Percentiles rank a stretch among this genome's conserved stretches.
Conservation (phyloP, 1,284 basidiomycete genomes). For the Ustilago crameri region DNA sequence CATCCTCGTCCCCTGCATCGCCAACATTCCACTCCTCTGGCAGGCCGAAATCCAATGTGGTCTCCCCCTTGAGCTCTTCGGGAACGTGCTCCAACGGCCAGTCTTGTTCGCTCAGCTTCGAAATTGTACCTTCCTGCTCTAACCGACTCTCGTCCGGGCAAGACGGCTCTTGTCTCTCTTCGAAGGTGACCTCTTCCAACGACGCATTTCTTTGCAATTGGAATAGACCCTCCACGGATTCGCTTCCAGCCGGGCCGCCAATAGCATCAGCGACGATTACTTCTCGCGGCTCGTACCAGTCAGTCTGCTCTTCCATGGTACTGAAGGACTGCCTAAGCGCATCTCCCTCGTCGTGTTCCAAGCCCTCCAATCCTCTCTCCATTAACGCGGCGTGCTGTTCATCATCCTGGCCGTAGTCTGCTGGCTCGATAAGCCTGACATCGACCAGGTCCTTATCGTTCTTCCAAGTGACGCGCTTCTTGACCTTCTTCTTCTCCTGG, state of each 20-base stretch:
- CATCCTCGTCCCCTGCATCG: neutral
- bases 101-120: neutral
- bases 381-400: slow-evolving; percentile 11
- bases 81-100: slow-evolving; percentile 13
- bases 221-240: slow-evolving; percentile 44
- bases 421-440: slow-evolving; percentile 51
- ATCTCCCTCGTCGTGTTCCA: slow-evolving; percentile 51
- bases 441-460: slow-evolving; percentile 51
- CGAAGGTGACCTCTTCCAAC: slow-evolving; percentile 4
- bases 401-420: slow-evolving; percentile 49
- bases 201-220: slow-evolving; percentile 25
- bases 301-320: slow-evolving; percentile 56
- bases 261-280: slow-evolving; percentile 1
- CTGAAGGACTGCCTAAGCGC: slow-evolving; percentile 47
- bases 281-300: slow-evolving; percentile 44
- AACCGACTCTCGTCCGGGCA: slow-evolving; percentile 27
- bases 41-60: slow-evolving; percentile 14
- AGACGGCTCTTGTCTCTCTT: slow-evolving; percentile 12
- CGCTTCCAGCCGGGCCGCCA: slow-evolving; percentile 17
- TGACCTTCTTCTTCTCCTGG: slow-evolving; percentile 27
- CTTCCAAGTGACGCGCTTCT: slow-evolving; percentile 54
- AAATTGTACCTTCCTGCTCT: slow-evolving; percentile 15
- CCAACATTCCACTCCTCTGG: slow-evolving; percentile 1
- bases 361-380: slow-evolving; percentile 16
- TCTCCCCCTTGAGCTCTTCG: slow-evolving; percentile 4